Evolutionary conservation across 345 rosid genomes (phyloP), one percentile per base, ranked within the genome.

Genomic region (Salix caprea): DNA sequence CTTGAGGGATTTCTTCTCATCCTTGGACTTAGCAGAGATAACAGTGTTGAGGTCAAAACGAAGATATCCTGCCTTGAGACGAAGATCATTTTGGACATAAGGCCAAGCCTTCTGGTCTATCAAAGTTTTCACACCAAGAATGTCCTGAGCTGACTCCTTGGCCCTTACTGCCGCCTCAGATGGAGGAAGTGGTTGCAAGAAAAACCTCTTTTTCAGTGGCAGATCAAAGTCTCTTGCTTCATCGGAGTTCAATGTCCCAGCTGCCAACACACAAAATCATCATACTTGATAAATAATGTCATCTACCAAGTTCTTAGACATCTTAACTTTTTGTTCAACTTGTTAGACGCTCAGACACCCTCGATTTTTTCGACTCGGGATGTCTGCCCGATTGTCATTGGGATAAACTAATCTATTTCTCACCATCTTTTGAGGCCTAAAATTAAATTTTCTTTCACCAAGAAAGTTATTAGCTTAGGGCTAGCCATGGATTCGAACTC

Each of bases 91-190:
- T 76, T 83, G 89, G 72, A 95, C 99, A 75, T 87, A 91, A 0
- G 99, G 96, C 99, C 98, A 95, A 3, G 94, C 93, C 81, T 93
- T 95, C 88, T 91, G 91, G 79, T 95, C 98, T 19, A 95, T 95
- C 70, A 88, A 74, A 14, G 65, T 15, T 87, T 95, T 95, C 76
- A 95, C 98, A 32, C 82, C 82, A 14, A 93, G 23, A 68, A 95
- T 95, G 0, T 93, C 99, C 84, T 90, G 84, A 4, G 98, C 97
- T 5, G 98, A 91, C 44, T 88, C 98, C 84, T 93, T 93, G 18
- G 97, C 94, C 74, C 98, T 88, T 71, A 81, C 80, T 9, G 89
- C 94, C 24, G 98, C 99, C 82, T 88, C 79, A 8, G 83, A 21
- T 8, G 99, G 98, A 16, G 82, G 3, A 67, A 89, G 84, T 50